Base-by-base conservation (phyloP, 257 asterid species). In the Verbascum thapsus region DNA sequence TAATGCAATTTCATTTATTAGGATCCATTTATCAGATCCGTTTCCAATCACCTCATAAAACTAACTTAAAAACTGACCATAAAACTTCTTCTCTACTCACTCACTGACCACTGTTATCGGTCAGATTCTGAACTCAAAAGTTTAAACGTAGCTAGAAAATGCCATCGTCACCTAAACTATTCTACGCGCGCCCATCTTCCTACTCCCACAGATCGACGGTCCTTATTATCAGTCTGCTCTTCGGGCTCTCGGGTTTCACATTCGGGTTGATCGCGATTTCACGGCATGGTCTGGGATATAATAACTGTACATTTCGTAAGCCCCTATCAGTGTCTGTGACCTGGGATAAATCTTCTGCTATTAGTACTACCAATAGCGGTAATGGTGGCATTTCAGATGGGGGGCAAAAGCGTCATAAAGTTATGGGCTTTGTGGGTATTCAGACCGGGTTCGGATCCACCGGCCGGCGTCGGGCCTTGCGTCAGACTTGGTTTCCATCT, bases 401-500 rank as follows among this genome's bases (percentile, higher is more conserved):
- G 61, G 84, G 79, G 69, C 83, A 32, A 6, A 83, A 82, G 75
- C 91, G 97, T 68, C 78, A 76, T 57, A 94, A 94, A 68, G 88
- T 78, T 20, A 94, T 85, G 95, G 97, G 96, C 5, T 90, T 94
- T 66, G 99, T 94, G 38, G 99, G 99, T 49, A 76, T 94, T 62
- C 95, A 85, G 61, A 90, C 99, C 12, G 99, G 99, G 55, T 94
- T 94, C 45, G 82, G 75, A 63, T 90, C 99, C 57, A 72, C 80
- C 4, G 96, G 86, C 39, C 88, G 97, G 1, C 94, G 99, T 34
- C 65, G 73, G 53, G 66, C 97, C 10, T 53, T 94, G 82, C 85
- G 97, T n/a, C 76, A 56, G 78, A 85, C 97, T 59, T 94, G 99
- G 99, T 82, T 94, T 66, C 99, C 99, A 37, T 82, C 95, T 34